A percentile compares a stretch with the other conserved stretches of the same genome.
Conservation (phyloP, 139 green algal genomes). For the Deuterostichococcus epilithicus region DNA sequence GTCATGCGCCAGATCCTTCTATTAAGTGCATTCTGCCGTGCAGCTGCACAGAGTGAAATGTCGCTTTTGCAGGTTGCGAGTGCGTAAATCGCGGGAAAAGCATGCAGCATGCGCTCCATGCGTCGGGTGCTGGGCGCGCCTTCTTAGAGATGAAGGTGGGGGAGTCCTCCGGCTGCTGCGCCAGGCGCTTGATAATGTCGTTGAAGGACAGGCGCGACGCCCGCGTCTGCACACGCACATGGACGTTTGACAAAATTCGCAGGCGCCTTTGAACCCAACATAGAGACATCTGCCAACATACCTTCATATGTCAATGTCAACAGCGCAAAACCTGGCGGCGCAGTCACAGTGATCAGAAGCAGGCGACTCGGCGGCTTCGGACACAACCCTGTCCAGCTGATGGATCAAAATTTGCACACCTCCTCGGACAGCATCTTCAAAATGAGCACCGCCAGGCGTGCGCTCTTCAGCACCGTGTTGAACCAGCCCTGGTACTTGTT, state of each 20-base stretch:
- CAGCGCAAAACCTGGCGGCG: too few relatives aligned
- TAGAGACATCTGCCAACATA: too few relatives aligned
- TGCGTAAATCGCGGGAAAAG: neutral
- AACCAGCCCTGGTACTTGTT: constrained; percentile 79
- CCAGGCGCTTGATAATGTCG: constrained; percentile 67
- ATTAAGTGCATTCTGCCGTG: too few relatives aligned
- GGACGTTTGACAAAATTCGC: neutral
- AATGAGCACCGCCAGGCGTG: constrained; percentile 63
- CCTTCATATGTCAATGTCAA: neutral
- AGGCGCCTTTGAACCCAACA: neutral
- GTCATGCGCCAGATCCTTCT: too few relatives aligned
- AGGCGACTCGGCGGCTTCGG: too few relatives aligned
- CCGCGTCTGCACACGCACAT: constrained; percentile 25
- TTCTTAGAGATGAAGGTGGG: constrained; percentile 64
- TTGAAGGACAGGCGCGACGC: constrained; percentile 72
- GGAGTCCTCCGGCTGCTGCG: constrained; percentile 34
- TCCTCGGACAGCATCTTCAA: constrained; percentile 58
- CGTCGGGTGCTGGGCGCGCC: constrained; percentile 10
- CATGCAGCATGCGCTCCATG: neutral
- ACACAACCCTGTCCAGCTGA: neutral
- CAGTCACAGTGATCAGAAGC: too few relatives aligned
- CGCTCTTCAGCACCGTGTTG: constrained; percentile 65
- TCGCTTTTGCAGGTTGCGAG: neutral
- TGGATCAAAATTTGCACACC: constrained; percentile 4
- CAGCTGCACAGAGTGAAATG: too few relatives aligned